Percentiles rank a stretch among this genome's conserved stretches.
These are phyloP conservation scores for Aspergillus nidulans DNA, from an alignment of 495 filamentous ascomycete species.

Conservation along the genomic window DNA sequence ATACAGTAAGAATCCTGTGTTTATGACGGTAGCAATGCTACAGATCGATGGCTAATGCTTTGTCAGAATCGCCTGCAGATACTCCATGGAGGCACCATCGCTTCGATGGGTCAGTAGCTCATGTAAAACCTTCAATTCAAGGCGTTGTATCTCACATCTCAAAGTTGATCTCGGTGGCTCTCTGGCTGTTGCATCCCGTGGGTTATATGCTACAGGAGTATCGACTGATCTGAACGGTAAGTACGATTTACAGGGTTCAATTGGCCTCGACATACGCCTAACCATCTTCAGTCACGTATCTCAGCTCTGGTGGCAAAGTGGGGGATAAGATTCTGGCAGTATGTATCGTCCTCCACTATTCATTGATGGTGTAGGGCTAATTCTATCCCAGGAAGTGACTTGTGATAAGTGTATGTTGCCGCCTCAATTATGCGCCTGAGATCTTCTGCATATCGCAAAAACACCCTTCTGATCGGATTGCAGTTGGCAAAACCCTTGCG, in stretches of 20 bases:
- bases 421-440: background rate
- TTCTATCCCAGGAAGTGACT: conserved; percentile 48
- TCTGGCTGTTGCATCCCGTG: conserved; percentile 85
- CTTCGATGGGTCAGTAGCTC: conserved; percentile 65
- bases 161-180: conserved; percentile 88
- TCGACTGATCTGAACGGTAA: conserved; percentile 87
- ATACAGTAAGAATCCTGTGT: conserved; percentile 58
- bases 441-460: no score
- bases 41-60: conserved; percentile 2
- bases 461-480: background rate
- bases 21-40: no score
- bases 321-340: conserved; percentile 71
- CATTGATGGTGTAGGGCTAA: conserved; percentile 20
- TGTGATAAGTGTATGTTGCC: conserved; percentile 77
- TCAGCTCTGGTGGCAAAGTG: conserved; percentile 75
- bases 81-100: conserved; percentile 91
- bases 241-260: conserved; percentile 1
- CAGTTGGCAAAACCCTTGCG: conserved; percentile 90
- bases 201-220: conserved; percentile 83
- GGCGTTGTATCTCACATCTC: conserved; percentile 2
- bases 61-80: conserved; percentile 80
- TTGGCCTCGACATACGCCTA: background rate
- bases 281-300: conserved; percentile 71
- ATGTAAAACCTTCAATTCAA: background rate
- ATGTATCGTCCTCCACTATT: conserved; percentile 13